phyloP scores from a whole-genome alignment of 2,329 filamentous ascomycete genomes.

The Stylonectria norvegica region DNA sequence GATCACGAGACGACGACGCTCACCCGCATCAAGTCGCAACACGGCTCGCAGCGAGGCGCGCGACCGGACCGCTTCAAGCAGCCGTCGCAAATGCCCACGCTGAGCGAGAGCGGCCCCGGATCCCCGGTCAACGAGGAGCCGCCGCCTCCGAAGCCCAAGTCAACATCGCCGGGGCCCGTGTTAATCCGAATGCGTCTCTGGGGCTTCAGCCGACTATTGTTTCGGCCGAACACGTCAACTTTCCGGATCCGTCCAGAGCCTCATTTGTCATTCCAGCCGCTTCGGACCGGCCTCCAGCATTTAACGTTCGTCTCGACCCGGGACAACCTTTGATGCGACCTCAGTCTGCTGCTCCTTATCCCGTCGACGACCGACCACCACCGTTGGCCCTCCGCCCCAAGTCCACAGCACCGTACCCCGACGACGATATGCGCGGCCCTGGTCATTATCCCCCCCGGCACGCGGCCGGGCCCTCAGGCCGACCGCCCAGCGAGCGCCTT shows the following conservation, averaged over 20 bases:
- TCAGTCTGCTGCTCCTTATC: constrained; percentile 64
- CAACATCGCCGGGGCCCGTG: constrained; percentile 16
- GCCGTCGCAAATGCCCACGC: constrained; percentile 45
- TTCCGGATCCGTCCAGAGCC: constrained; percentile 46
- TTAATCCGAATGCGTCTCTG: constrained; percentile 36
- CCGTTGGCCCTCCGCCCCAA: constrained; percentile 44
- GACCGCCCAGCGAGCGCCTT: constrained; percentile 52
- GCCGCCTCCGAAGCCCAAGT: constrained; percentile 18
- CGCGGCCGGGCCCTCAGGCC: constrained; percentile 47
- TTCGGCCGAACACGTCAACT: constrained; percentile 40
- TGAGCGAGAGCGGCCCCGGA: constrained; percentile 43
- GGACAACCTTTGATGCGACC: constrained; percentile 37
- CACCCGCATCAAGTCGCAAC: constrained; percentile 77
- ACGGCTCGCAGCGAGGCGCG: constrained; percentile 64
- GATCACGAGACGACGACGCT: constrained; percentile 93
- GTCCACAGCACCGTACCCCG: constrained; percentile 63
- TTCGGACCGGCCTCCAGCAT: constrained; percentile 45
- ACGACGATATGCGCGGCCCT: constrained; percentile 48
- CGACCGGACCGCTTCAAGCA: constrained; percentile 59
- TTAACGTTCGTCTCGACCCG: constrained; percentile 47
- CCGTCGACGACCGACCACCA: constrained; percentile 61
- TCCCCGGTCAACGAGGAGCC: constrained; percentile 25
- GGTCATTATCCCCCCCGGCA: constrained; percentile 45
- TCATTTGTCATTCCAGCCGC: constrained; percentile 29
- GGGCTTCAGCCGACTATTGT: constrained; percentile 36